Base-by-base conservation (phyloP, 2,329 filamentous ascomycete species). In the Dothidotthia symphoricarpi region DNA sequence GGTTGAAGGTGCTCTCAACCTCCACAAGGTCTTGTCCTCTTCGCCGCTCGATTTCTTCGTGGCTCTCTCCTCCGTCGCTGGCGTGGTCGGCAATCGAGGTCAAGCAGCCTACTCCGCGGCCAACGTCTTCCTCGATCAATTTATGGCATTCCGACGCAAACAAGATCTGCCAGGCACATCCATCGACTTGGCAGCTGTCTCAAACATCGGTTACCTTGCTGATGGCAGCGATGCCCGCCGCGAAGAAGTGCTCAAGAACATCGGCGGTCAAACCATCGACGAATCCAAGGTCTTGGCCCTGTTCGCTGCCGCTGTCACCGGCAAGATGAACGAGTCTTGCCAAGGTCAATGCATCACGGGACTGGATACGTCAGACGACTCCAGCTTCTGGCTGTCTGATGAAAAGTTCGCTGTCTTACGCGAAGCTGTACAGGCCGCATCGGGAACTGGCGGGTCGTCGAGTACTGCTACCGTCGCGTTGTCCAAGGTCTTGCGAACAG, bases 1-100 rank as follows among this genome's bases (percentile, higher is more conserved):
- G 24, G 29, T 45, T 5, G 14, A 41, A 3, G 45, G 43, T 8
- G 30, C 47, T 1, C 44, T 41, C 38, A 51, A 51, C 32, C 24
- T 53, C 14, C 39, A 53, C 41, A 9, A 31, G 5, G 22, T 30
- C 3, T 35, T 53, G 2, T 31, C 43, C 2, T 27, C 30, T 13
- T 14, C 8, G 3, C 31, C 55, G 0, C 51, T 70, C 2, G 66
- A 70, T 24, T 70, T 69, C 47, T 69, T 71, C 45, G 48, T 69
- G 29, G 33, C 64, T n/a, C 57, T 64, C 30, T 68, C 64, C 1
- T 68, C 63, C 0, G 42, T 55, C 4, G 38, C 49, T 0, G 35
- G 38, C 15, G 37, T 54, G 2, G 35, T 54, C 44, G 55, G 56
- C 5, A 53, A 49, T 31, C 24, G 28, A 2, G 56, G 53, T 2